These are phyloP conservation scores for Canna indica DNA, from an alignment of 176 grass and related monocot genomes.

Conservation along the genomic window DNA sequence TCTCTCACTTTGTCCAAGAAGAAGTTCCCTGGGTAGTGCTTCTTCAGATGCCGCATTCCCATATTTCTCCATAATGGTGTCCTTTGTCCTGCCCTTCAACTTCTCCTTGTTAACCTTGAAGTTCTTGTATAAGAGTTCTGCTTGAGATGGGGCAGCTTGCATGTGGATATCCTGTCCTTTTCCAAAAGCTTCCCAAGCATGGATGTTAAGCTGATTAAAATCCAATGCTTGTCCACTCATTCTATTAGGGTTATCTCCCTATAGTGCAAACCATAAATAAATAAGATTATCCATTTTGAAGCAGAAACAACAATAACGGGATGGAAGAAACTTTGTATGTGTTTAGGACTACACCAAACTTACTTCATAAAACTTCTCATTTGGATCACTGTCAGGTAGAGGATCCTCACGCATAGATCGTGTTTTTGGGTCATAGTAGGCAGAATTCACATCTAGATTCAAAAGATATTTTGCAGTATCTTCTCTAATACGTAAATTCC, in stretches of 20 bases:
- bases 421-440: slow-evolving; percentile 98
- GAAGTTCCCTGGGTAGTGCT: slow-evolving; percentile 60
- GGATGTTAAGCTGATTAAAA: slow-evolving; percentile 84
- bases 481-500: slow-evolving; percentile 96
- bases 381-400: slow-evolving; percentile 79
- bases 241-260: slow-evolving; percentile 98
- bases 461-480: slow-evolving; percentile 91
- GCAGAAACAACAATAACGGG: not conserved
- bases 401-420: slow-evolving; percentile 96
- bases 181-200: slow-evolving; percentile 88
- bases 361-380: slow-evolving; percentile 95
- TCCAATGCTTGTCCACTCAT: slow-evolving; percentile 85
- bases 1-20: slow-evolving; percentile 89
- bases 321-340: not conserved
- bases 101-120: slow-evolving; percentile 81
- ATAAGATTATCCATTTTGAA: not conserved
- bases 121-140: slow-evolving; percentile 74
- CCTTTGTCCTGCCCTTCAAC: slow-evolving; percentile 67
- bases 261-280: slow-evolving; percentile 12
- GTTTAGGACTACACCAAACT: slow-evolving; percentile 3
- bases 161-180: slow-evolving; percentile 97
- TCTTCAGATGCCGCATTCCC: slow-evolving; percentile 88
- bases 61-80: slow-evolving; percentile 89
- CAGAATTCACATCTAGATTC: slow-evolving; percentile 90
- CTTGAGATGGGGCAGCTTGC: slow-evolving; percentile 93